Conservation (phyloP, 2,329 filamentous ascomycete species). For the Scleromitrula shiraiana region DNA sequence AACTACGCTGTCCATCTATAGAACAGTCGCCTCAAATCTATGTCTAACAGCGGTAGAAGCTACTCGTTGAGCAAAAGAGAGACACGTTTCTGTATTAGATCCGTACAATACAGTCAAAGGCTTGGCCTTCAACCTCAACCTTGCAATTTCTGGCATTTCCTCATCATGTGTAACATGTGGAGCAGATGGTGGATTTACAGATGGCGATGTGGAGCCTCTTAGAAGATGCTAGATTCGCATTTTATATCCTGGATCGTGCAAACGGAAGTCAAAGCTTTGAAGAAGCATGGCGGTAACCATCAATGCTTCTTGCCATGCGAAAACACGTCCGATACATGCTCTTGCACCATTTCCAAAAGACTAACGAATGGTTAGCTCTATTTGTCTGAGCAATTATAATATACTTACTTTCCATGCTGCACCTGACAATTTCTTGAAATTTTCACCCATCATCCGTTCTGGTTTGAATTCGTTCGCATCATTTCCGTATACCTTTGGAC, state of each 20-base stretch:
- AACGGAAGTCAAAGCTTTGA: slow-evolving; percentile 61
- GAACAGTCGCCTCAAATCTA: slow-evolving; percentile 47
- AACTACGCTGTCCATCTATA: slow-evolving; percentile 52
- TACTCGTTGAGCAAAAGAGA: slow-evolving; percentile 56
- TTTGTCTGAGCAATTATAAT: not conserved
- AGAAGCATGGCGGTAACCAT: slow-evolving; percentile 55
- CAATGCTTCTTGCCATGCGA: slow-evolving; percentile 67
- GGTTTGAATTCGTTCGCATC: slow-evolving; percentile 60
- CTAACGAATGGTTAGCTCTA: slow-evolving; percentile 42
- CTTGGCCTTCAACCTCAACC: not conserved
- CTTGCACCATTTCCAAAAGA: slow-evolving; percentile 67
- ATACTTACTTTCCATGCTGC: slow-evolving; percentile 32
- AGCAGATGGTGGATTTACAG: not conserved
- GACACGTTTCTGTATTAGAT: slow-evolving; percentile 69
- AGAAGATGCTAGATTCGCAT: slow-evolving; percentile 41
- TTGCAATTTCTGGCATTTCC: not conserved
- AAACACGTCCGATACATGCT: slow-evolving; percentile 63
- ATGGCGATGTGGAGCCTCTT: slow-evolving; percentile 3
- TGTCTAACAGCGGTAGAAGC: slow-evolving; percentile 48
- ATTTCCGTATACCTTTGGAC: slow-evolving; percentile 56
- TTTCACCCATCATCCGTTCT: slow-evolving; percentile 63
- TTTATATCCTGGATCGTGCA: slow-evolving; percentile 52
- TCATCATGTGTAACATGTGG: no score
- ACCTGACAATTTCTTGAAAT: slow-evolving; percentile 54
- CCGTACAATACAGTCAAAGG: slow-evolving; percentile 58